Base-by-base conservation (phyloP, 352 stramenopile species). In the Pilasporangium apinafurcum region DNA sequence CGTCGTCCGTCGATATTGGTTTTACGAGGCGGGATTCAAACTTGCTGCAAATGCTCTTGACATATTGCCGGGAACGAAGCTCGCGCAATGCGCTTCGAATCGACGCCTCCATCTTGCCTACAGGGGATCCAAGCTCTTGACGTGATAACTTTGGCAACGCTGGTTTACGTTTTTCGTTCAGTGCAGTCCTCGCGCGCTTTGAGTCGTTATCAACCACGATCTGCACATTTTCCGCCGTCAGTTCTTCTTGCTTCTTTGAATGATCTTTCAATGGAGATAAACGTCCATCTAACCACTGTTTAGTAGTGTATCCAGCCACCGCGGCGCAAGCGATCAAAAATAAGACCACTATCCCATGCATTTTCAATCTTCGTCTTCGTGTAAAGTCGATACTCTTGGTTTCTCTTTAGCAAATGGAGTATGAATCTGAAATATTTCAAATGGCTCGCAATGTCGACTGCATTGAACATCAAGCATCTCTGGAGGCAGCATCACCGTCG, bases 41-140 rank as follows among this genome's bases (percentile, higher is more conserved):
- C 42, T 59, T 70, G 39, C 67, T 76, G 47, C 67, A 80, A n/a
- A 76, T 53, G 44, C 34, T 72, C 38, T 74, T 64, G 10, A 80
- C 61, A 44, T 72, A 60, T 30, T 76, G 67, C 22, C 67, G 61
- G 41, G 67, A 76, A 13, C 65, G 67, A 37, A 80, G 46, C 21
- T 76, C 64, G 24, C 72, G 67, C 26, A 76, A 36, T 4, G 64
- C 67, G 35, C 44, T 67, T 33, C 67, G 54, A 36, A 80, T 67
- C n/a, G 64, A 76, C 5, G 53, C 65, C 43, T 76, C 71, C 51
- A 68, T 59, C 7, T 61, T 51, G 1, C 54, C 38, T 1, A 27
- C 39, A 1, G 18, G 36, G 28, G 28, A 37, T 25, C 9, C 33
- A 16, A 6, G 39, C 39, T 10, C 40, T 40, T 49, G 32, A 18